Conservation (phyloP, 805 yeast species). For the Yueomyces sinensis region DNA sequence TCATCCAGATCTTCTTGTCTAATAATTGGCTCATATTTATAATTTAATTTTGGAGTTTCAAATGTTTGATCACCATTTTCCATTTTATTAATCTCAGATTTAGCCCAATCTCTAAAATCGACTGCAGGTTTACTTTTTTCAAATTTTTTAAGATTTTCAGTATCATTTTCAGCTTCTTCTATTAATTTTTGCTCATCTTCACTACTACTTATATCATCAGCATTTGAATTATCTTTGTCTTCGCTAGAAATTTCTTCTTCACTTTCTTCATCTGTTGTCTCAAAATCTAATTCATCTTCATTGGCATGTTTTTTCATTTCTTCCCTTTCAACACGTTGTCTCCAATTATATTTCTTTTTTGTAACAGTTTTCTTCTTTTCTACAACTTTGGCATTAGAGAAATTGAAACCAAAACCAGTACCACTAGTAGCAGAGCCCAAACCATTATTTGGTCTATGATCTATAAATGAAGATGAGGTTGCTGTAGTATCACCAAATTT, state of each 20-base stretch:
- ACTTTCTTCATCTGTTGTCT: constrained; percentile 23
- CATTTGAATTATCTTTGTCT: constrained; percentile 3
- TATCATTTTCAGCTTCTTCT: constrained; percentile 24
- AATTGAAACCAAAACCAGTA: constrained; percentile 47
- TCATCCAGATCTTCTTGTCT: constrained; percentile 64
- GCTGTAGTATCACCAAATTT: constrained; percentile 13
- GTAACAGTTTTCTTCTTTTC: constrained; percentile 19
- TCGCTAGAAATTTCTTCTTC: constrained; percentile 22
- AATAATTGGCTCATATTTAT: constrained; percentile 39
- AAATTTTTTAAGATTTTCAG: constrained; percentile 17
- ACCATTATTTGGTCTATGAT: constrained; percentile 46
- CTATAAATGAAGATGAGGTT: constrained; percentile 40
- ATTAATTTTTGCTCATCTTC: neutral
- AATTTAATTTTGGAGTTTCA: constrained; percentile 35
- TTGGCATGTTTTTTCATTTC: constrained; percentile 30
- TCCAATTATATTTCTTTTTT: constrained; percentile 66
- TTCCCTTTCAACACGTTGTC: constrained; percentile 35
- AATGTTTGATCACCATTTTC: constrained; percentile 48
- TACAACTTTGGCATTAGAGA: constrained; percentile 39
- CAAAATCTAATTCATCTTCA: constrained; percentile 55
- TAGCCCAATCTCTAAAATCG: constrained; percentile 84
- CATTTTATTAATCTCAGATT: constrained; percentile 46
- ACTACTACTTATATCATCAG: neutral
- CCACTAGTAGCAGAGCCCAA: constrained; percentile 62
- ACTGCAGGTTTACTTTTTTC: constrained; percentile 33